A percentile compares a stretch with the other conserved stretches of the same genome.
Evolutionary conservation across 345 rosid genomes (phyloP).

Genomic region (Murraya paniculata): DNA sequence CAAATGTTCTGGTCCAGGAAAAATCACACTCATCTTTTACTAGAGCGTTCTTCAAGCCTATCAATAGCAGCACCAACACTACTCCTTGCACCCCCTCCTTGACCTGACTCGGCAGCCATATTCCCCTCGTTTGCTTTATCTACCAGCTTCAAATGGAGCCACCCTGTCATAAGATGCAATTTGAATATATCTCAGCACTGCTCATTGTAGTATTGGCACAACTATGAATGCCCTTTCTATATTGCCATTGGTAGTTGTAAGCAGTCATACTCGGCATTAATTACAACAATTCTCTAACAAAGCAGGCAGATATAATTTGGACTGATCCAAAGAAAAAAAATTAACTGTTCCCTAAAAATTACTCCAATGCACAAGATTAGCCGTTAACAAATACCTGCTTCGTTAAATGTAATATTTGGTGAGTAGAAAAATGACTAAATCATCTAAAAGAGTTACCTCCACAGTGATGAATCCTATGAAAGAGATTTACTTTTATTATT

Average conservation of each 20-base stretch:
- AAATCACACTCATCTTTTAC: constrained; percentile 26
- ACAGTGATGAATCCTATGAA: background rate
- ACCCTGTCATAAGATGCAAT: constrained; percentile 43
- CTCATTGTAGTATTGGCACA: background rate
- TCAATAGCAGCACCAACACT: constrained; percentile 85
- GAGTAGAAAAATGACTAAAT: background rate
- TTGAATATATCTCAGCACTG: background rate
- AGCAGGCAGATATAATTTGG: background rate
- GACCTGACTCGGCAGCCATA: constrained; percentile 17
- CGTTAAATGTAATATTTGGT: background rate
- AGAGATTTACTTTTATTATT: background rate
- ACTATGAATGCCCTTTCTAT: background rate
- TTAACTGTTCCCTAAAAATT: background rate
- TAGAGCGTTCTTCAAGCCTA: constrained; percentile 65
- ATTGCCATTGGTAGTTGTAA: background rate
- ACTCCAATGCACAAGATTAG: background rate
- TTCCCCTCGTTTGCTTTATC: constrained; percentile 79
- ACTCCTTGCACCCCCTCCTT: constrained; percentile 39
- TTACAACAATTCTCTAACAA: background rate
- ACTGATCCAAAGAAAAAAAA: background rate
- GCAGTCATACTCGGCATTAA: background rate
- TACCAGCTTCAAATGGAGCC: constrained; percentile 83
- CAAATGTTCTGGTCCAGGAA: background rate
- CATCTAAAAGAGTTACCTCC: background rate
- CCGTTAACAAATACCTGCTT: background rate